Conservation (phyloP, 2,329 filamentous ascomycete species). For the Ascocoryne sarcoides region DNA sequence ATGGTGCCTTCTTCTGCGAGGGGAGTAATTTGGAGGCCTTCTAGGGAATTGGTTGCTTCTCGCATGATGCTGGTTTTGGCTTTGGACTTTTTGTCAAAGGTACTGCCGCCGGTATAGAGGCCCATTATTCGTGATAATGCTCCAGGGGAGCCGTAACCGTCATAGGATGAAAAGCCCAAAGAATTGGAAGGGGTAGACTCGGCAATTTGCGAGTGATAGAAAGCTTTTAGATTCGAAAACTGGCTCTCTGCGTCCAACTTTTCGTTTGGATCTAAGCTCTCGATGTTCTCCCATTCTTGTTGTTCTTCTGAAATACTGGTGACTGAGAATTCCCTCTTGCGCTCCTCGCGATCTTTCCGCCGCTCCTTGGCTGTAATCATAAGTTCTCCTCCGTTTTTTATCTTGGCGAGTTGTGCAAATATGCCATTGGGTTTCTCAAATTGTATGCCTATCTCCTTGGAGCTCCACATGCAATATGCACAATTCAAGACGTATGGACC, state of each 20-base stretch:
- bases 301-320: slow-evolving; percentile 21
- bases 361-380: slow-evolving; percentile 40
- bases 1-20: slow-evolving; percentile 48
- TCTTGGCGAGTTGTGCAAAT: slow-evolving; percentile 64
- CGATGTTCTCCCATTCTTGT: slow-evolving; percentile 30
- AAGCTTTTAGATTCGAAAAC: slow-evolving; percentile 65
- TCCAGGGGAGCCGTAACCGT: slow-evolving; percentile 63
- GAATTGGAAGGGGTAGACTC: slow-evolving; percentile 45
- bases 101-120: slow-evolving; percentile 62
- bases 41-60: slow-evolving; percentile 60
- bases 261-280: slow-evolving; percentile 28
- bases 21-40: slow-evolving; percentile 56
- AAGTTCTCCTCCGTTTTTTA: slow-evolving; percentile 52
- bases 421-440: slow-evolving; percentile 88
- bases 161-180: slow-evolving; percentile 44
- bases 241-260: slow-evolving; percentile 55
- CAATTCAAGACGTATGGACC: slow-evolving; percentile 74
- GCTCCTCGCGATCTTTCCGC: slow-evolving; percentile 21
- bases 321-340: slow-evolving; percentile 17
- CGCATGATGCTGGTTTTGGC: slow-evolving; percentile 67
- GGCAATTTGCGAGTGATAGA: slow-evolving; percentile 73
- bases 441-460: slow-evolving; percentile 78
- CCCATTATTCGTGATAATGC: slow-evolving; percentile 86
- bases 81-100: slow-evolving; percentile 53
- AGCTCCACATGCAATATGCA: slow-evolving; percentile 88